These are phyloP conservation scores for Diaporthe sp. DNA, from an alignment of 2,329 filamentous ascomycete genomes.

Conservation along the genomic window DNA sequence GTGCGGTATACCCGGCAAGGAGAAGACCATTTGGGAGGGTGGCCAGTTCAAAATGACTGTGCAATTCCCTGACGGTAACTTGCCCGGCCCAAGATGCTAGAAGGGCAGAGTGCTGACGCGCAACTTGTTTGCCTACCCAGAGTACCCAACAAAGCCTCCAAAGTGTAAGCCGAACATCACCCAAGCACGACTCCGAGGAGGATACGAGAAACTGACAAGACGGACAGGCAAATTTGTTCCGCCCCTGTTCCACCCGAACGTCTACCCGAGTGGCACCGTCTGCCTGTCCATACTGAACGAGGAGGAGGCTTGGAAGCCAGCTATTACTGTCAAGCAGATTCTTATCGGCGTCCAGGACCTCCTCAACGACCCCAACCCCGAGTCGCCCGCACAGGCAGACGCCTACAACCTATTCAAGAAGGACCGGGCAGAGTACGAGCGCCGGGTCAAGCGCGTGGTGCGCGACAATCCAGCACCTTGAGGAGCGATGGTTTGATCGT, in stretches of 20 bases:
- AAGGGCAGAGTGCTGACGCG: constrained; percentile 34
- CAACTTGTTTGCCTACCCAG: constrained; percentile 56
- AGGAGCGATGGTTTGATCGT: constrained; percentile 36
- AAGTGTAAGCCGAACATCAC: constrained; percentile 78
- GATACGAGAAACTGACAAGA: background rate
- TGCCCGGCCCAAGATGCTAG: background rate
- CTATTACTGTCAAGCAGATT: constrained; percentile 98
- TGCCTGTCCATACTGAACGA: constrained; percentile 98
- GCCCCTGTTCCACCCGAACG: constrained; percentile 97
- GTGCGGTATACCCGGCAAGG: constrained; percentile 94
- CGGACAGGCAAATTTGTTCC: constrained; percentile 90
- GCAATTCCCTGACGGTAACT: constrained; percentile 89
- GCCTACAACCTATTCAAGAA: constrained; percentile 98
- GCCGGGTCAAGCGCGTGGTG: constrained; percentile 86
- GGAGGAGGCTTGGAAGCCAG: constrained; percentile 98
- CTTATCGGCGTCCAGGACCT: constrained; percentile 95
- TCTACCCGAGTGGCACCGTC: constrained; percentile 97
- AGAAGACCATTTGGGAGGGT: constrained; percentile 98
- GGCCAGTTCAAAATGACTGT: constrained; percentile 95
- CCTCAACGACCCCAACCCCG: constrained; percentile 95
- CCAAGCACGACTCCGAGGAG: background rate
- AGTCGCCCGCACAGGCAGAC: constrained; percentile 95
- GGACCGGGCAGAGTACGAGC: constrained; percentile 87
- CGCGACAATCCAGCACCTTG: constrained; percentile 86
- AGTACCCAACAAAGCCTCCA: constrained; percentile 98